These are phyloP conservation scores for Saprolegnia parasitica DNA, from an alignment of 352 stramenopile genomes.

Conservation along the genomic window DNA sequence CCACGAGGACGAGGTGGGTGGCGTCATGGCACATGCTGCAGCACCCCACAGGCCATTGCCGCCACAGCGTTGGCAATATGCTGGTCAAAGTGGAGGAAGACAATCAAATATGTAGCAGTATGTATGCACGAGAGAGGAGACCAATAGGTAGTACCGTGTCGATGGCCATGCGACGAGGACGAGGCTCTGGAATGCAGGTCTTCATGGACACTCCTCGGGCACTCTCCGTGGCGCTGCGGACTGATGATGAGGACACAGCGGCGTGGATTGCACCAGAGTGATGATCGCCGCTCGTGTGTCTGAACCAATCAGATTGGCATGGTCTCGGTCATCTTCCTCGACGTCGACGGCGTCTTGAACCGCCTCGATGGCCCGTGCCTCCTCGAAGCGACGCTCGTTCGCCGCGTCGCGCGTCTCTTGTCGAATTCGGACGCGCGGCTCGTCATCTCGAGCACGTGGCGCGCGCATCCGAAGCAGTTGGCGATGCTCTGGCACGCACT, in stretches of 20 bases:
- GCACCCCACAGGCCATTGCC: no score
- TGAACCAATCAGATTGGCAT: background rate
- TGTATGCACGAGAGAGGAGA: no score
- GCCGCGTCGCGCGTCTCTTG: constrained; percentile 9
- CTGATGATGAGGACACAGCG: no score
- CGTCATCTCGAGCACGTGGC: constrained; percentile 24
- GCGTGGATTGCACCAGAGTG: no score
- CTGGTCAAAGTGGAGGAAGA: no score
- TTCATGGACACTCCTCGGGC: background rate
- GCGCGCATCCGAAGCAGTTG: background rate
- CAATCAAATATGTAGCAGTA: no score
- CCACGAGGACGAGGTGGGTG: no score
- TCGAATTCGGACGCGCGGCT: background rate
- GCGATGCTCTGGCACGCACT: constrained; percentile 2
- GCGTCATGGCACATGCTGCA: no score
- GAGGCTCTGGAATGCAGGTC: background rate
- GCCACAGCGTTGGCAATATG: no score
- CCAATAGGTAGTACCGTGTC: background rate
- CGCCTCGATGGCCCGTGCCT: background rate
- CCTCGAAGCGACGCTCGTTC: constrained; percentile 9
- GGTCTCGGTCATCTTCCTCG: constrained; percentile 17
- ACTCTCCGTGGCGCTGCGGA: background rate
- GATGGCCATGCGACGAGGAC: background rate
- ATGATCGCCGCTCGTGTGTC: background rate
- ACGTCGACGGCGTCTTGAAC: constrained; percentile 26